Evolutionary conservation across 2,329 filamentous ascomycete genomes (phyloP).

Genomic region (Colletotrichum sp.): DNA sequence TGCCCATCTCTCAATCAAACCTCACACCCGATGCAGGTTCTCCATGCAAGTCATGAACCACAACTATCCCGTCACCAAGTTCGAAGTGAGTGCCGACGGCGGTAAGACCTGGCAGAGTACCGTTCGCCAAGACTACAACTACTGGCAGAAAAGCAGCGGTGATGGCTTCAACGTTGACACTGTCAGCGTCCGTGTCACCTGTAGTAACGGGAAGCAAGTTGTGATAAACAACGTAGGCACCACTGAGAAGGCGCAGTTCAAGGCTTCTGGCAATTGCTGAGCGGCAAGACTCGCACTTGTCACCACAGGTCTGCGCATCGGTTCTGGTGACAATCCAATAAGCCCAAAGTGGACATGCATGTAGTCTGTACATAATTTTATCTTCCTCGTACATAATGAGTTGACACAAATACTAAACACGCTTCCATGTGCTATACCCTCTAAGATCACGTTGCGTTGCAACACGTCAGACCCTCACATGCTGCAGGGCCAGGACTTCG

Average conservation of each 20-base stretch:
- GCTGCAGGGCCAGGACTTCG: neutral
- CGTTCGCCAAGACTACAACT: conserved; percentile 51
- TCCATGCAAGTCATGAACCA: conserved; percentile 64
- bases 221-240: conserved; percentile 22
- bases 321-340: neutral
- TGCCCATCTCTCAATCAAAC: conserved; percentile 31
- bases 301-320: neutral
- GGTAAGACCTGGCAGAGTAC: conserved; percentile 63
- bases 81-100: conserved; percentile 66
- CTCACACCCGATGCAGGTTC: conserved; percentile 43
- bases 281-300: neutral
- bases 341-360: neutral
- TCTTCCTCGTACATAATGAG: neutral
- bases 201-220: conserved; percentile 24
- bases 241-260: conserved; percentile 5
- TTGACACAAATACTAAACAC: neutral
- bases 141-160: conserved; percentile 24
- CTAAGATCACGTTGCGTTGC: neutral
- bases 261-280: conserved; percentile 7
- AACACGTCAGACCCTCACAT: neutral
- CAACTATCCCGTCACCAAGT: conserved; percentile 57
- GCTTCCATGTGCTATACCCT: neutral
- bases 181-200: conserved; percentile 23
- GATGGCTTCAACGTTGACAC: conserved; percentile 24
- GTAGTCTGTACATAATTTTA: neutral